phyloP scores from a whole-genome alignment of 768 basidiomycete genomes.

The Epithele typhae region DNA sequence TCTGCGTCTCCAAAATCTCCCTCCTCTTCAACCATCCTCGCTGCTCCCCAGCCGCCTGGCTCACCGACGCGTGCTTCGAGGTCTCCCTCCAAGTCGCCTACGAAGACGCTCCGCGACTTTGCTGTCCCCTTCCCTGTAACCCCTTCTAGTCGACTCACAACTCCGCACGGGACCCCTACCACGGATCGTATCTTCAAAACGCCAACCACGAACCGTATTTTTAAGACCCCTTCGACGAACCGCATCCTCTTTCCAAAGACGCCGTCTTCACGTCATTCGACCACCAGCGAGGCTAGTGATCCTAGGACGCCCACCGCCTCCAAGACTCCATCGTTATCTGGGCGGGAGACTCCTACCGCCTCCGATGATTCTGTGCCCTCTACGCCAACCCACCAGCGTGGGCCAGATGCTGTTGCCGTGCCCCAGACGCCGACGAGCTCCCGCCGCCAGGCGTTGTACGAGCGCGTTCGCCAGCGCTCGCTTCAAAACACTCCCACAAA shows the following conservation, averaged over 20 bases:
- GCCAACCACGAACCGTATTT: constrained; percentile 36
- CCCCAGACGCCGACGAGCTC: constrained; percentile 71
- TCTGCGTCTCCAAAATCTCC: constrained; percentile 65
- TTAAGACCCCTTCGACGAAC: constrained; percentile 8
- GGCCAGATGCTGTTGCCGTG: constrained; percentile 47
- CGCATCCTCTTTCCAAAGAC: constrained; percentile 59
- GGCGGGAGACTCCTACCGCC: constrained; percentile 46
- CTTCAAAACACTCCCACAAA: constrained; percentile 66
- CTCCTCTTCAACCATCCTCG: constrained; percentile 27
- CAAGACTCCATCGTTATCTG: constrained; percentile 20
- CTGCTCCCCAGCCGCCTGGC: constrained; percentile 26
- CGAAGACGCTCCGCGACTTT: constrained; percentile 32
- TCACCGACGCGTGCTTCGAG: constrained; percentile 35
- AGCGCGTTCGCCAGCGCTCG: constrained; percentile 73
- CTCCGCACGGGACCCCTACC: constrained; percentile 36
- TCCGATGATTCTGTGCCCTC: constrained; percentile 44
- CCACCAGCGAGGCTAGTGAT: constrained; percentile 17
- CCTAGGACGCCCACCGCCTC: constrained; percentile 12
- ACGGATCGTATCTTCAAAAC: constrained; percentile 29
- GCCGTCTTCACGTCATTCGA: constrained; percentile 47
- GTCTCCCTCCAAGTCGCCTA: constrained; percentile 29
- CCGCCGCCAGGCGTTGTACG: constrained; percentile 74
- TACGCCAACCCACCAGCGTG: constrained; percentile 65
- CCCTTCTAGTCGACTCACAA: constrained; percentile 31
- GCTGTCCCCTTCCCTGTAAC: constrained; percentile 48